Conservation (phyloP, 2,329 filamentous ascomycete genomes). For the Fulvia fulva region DNA sequence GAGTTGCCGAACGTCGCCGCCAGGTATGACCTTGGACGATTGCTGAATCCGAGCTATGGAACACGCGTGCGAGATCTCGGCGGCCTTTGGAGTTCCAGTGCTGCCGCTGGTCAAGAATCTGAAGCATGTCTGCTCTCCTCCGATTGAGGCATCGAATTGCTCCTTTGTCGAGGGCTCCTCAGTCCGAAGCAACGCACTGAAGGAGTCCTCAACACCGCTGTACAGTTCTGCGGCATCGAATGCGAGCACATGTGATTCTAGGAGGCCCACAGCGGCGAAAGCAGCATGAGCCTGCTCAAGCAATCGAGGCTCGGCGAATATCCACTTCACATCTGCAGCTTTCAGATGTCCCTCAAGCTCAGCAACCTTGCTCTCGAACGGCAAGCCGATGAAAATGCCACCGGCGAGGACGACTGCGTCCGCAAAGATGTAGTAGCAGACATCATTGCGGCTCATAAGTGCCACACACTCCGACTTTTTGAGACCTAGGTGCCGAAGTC, state of each 20-base stretch:
- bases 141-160: neutral
- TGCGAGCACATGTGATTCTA: neutral
- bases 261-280: neutral
- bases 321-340: neutral
- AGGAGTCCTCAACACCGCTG: neutral
- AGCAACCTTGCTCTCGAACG: conserved; percentile 1
- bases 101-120: neutral
- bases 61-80: neutral
- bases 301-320: neutral
- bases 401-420: conserved; percentile 13
- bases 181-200: neutral
- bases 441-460: conserved; percentile 10
- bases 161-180: neutral
- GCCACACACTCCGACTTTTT: conserved; percentile 8
- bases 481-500: conserved; percentile 3
- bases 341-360: conserved; percentile 2
- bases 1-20: neutral
- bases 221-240: neutral
- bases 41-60: neutral
- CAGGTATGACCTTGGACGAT: neutral
- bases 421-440: conserved; percentile 9
- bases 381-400: conserved; percentile 8
- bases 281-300: neutral
- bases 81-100: neutral
- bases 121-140: neutral